A percentile compares a stretch with the other conserved stretches of the same genome.
Evolutionary conservation across 495 filamentous ascomycete genomes (phyloP).

Genomic region (Aspergillus diversus): DNA sequence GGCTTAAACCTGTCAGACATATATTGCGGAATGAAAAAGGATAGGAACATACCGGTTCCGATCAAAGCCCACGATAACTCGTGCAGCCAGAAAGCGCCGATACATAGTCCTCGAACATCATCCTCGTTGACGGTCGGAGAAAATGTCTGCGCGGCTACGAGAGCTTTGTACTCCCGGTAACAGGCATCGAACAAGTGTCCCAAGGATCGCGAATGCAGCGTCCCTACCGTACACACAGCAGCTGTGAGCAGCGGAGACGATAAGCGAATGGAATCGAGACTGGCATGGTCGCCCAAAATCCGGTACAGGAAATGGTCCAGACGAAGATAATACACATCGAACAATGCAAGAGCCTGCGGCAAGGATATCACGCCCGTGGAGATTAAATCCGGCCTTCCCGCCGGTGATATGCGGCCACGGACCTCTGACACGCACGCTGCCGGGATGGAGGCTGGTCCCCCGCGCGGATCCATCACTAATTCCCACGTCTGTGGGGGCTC

Average conservation of each 20-base stretch:
- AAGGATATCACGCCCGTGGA: not conserved
- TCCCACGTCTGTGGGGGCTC: slow-evolving; percentile 7
- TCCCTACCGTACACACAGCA: slow-evolving; percentile 38
- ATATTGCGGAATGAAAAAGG: not conserved
- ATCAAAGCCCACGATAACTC: slow-evolving; percentile 37
- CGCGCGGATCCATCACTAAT: not conserved
- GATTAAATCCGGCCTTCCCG: slow-evolving; percentile 3
- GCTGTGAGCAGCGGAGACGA: slow-evolving; percentile 36
- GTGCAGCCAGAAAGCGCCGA: slow-evolving; percentile 43
- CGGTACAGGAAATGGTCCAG: slow-evolving; percentile 44
- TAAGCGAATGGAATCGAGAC: slow-evolving; percentile 28
- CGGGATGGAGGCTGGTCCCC: slow-evolving; percentile 2
- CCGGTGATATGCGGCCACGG: not conserved
- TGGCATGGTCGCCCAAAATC: slow-evolving; percentile 36
- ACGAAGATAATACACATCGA: slow-evolving; percentile 30
- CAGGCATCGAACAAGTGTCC: slow-evolving; percentile 31
- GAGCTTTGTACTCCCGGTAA: slow-evolving; percentile 31
- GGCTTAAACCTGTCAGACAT: slow-evolving; percentile 12
- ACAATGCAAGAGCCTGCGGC: not conserved
- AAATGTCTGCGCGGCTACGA: slow-evolving; percentile 28
- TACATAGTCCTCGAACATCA: slow-evolving; percentile 38
- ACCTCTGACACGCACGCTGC: slow-evolving; percentile 8
- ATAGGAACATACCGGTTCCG: slow-evolving; percentile 19
- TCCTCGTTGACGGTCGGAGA: slow-evolving; percentile 30
- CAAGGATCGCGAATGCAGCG: slow-evolving; percentile 32